Evolutionary conservation across 495 filamentous ascomycete species (phyloP), one percentile per base, ranked within the genome.

Genomic region (Xylaria venustula): DNA sequence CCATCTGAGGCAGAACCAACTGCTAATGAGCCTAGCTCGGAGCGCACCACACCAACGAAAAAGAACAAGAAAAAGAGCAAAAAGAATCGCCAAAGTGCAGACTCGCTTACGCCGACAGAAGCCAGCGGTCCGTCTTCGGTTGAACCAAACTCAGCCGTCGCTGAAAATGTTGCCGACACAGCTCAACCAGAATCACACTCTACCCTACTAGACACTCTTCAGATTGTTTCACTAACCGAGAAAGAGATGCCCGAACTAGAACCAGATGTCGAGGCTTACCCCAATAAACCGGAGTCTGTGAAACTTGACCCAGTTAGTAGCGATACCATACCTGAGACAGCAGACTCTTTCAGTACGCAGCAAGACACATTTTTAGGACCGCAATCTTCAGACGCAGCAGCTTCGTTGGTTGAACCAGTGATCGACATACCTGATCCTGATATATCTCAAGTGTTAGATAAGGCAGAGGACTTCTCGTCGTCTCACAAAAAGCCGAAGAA

Each of bases 241-340:
- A 37, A 44, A 15, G 45, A 60, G 20, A 30, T 61, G 17, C 42
- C 53, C n/a, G 51, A 65, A 44, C 50, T 41, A 50, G 37, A 55
- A 50, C 49, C 54, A 15, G 66, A 64, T 8, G 19, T 22, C 7
- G 26, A 57, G 28, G 19, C n/a, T 8, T 14, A 63, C 36, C 60
- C 61, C 47, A 54, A 63, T 53, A 65, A 64, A 34, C 56, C 22
- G 41, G 60, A 34, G 28, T 57, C 63, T 51, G n/a, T 34, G 9
- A 58, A 64, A 42, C 44, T 56, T 25, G 66, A 65, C 25, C 2
- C 46, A 9, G 14, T 25, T 36, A 36, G 44, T 40, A 41, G 44
- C 15, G 48, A 63, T 15, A 25, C 25, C 20, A 34, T 55, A 22
- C 47, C 45, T 12, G 60, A 64, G 44, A 47, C 58, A 20, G 14